Percentiles rank a stretch among this genome's conserved stretches.
Conservation (phyloP, 1,139 yeast species). For the Suhomyces atakaporum region DNA sequence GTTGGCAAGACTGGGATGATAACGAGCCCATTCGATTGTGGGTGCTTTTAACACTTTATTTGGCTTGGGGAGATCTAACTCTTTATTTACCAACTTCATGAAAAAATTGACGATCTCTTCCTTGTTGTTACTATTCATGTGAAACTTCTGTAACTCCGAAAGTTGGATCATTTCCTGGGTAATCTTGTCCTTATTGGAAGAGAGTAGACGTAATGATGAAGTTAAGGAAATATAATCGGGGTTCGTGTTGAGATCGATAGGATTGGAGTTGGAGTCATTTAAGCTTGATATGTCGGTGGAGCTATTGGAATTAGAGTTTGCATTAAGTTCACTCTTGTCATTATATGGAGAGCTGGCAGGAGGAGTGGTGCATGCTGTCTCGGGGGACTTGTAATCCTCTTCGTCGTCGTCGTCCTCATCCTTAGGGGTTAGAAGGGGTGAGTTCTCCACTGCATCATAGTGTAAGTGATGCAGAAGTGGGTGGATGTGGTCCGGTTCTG, state of each 20-base stretch:
- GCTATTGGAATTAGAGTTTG: neutral
- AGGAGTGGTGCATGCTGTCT: slow-evolving; percentile 13
- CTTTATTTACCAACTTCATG: slow-evolving; percentile 31
- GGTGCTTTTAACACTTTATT: slow-evolving; percentile 39
- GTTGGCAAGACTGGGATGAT: slow-evolving; percentile 20
- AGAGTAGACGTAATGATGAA: slow-evolving; percentile 36
- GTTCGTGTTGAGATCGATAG: slow-evolving; percentile 27
- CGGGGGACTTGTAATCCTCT: slow-evolving; percentile 15
- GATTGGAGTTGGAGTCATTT: neutral
- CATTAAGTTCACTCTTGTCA: slow-evolving; percentile 7
- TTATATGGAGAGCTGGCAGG: slow-evolving; percentile 11
- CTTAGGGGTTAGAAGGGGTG: slow-evolving; percentile 47
- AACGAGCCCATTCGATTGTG: slow-evolving; percentile 39
- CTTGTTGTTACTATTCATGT: slow-evolving; percentile 20
- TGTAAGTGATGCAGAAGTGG: slow-evolving; percentile 20
- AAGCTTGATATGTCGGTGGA: neutral
- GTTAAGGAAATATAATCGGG: slow-evolving; percentile 44
- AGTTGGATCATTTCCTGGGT: slow-evolving; percentile 37
- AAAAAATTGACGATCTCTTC: slow-evolving; percentile 33
- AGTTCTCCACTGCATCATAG: slow-evolving; percentile 23
- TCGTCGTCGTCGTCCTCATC: slow-evolving; percentile 42
- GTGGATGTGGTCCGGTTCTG: slow-evolving; percentile 17
- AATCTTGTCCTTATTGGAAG: slow-evolving; percentile 26
- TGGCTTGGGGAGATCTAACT: slow-evolving; percentile 40
- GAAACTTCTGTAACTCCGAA: slow-evolving; percentile 23